phyloP scores from a whole-genome alignment of 345 rosid species.

The Bruguiera parviflora region DNA sequence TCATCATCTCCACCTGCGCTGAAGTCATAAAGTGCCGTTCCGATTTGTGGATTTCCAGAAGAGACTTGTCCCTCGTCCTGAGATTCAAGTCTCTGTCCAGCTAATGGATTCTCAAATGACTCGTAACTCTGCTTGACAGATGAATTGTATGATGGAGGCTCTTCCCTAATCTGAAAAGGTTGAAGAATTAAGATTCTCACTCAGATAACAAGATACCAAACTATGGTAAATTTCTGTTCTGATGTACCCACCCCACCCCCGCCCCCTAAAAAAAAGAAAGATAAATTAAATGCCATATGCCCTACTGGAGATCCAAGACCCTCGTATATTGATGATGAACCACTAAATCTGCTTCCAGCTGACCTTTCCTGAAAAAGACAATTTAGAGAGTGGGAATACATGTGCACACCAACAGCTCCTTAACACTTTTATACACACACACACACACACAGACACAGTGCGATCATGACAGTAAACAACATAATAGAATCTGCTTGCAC shows the following conservation, averaged over 20 bases:
- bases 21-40: slow-evolving; percentile 91
- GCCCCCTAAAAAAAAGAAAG: no score
- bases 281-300: slow-evolving; percentile 13
- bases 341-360: slow-evolving; percentile 50
- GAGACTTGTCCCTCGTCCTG: slow-evolving; percentile 56
- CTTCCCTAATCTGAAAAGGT: slow-evolving; percentile 72
- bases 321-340: slow-evolving; percentile 53
- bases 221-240: no score
- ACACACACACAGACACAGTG: not conserved
- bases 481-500: no score
- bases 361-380: slow-evolving; percentile 54
- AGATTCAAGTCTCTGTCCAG: slow-evolving; percentile 63
- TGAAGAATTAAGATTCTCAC: slow-evolving; percentile 11
- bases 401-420: not conserved
- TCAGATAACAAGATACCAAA: not conserved
- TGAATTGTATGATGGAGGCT: slow-evolving; percentile 80
- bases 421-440: not conserved
- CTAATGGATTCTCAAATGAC: slow-evolving; percentile 78
- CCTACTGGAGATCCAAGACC: slow-evolving; percentile 70
- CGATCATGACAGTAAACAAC: not conserved
- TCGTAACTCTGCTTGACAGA: slow-evolving; percentile 49
- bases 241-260: no score
- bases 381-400: not conserved
- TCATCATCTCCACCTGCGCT: slow-evolving; percentile 99
- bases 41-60: slow-evolving; percentile 62